Percentiles rank a stretch among this genome's conserved stretches.
phyloP scores from a whole-genome alignment of 805 yeast genomes.

The Cyberlindnera meyerae region DNA sequence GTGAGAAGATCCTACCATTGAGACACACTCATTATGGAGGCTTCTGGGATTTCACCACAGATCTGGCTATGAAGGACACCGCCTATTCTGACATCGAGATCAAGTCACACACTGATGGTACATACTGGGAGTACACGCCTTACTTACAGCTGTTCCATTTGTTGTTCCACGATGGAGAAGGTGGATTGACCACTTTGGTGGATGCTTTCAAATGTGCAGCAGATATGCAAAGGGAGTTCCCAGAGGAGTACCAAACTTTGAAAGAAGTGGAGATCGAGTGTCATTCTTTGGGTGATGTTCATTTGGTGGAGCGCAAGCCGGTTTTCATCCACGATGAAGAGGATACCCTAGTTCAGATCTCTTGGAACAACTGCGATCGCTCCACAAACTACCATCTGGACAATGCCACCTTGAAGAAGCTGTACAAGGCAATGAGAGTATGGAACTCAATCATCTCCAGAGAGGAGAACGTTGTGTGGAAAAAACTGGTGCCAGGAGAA shows the following conservation, averaged over 20 bases:
- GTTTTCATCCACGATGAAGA: constrained; percentile 48
- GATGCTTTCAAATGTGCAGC: constrained; percentile 63
- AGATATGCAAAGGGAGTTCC: constrained; percentile 39
- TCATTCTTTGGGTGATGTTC: constrained; percentile 70
- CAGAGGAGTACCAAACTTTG: constrained; percentile 47
- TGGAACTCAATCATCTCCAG: constrained; percentile 53
- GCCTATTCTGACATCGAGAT: constrained; percentile 68
- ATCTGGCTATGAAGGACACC: constrained; percentile 60
- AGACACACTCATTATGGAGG: constrained; percentile 76
- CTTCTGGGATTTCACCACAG: constrained; percentile 74
- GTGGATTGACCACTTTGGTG: constrained; percentile 63
- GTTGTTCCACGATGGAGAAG: constrained; percentile 56
- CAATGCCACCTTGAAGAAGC: constrained; percentile 40
- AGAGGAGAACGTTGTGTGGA: constrained; percentile 45
- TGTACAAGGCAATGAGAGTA: constrained; percentile 52
- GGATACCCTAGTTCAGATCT: constrained; percentile 53
- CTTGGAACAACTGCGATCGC: constrained; percentile 71
- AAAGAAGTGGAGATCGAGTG: constrained; percentile 53
- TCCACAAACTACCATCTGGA: constrained; percentile 43
- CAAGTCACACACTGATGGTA: constrained; percentile 66
- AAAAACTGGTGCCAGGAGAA: constrained; percentile 59
- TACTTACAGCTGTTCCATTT: constrained; percentile 67
- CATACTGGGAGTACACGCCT: constrained; percentile 71
- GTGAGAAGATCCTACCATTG: constrained; percentile 53
- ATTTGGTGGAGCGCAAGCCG: constrained; percentile 62